A percentile compares a stretch with the other conserved stretches of the same genome.
Conservation (phyloP, 2,329 filamentous ascomycete genomes). For the Blastomyces percursus region DNA sequence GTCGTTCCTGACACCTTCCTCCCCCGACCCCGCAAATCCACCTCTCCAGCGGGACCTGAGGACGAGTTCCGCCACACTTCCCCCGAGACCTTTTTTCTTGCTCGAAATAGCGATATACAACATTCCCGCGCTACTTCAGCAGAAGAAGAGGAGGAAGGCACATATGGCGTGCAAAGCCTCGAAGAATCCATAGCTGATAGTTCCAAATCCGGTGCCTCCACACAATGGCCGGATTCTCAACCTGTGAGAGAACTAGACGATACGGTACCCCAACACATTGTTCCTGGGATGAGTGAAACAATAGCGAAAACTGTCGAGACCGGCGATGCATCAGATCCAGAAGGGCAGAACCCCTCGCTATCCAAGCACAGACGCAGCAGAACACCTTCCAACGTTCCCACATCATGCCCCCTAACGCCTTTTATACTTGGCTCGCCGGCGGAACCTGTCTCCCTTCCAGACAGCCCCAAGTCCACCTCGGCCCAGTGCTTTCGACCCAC, state of each 20-base stretch:
- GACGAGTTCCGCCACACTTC: constrained; percentile 29
- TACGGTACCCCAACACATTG: neutral
- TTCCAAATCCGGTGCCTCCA: constrained; percentile 20
- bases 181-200: constrained; percentile 37
- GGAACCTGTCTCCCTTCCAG: constrained; percentile 42
- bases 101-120: constrained; percentile 43
- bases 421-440: constrained; percentile 36
- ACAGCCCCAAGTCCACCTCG: constrained; percentile 50
- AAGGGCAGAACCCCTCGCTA: neutral
- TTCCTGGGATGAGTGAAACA: neutral
- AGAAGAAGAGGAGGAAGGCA: constrained; percentile 32
- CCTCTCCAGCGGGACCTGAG: constrained; percentile 21
- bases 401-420: constrained; percentile 39
- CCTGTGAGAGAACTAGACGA: neutral
- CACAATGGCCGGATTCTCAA: neutral
- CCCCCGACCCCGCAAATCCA: constrained; percentile 28
- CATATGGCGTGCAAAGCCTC: constrained; percentile 48
- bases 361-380: constrained; percentile 3
- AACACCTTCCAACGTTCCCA: constrained; percentile 18
- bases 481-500: constrained; percentile 48
- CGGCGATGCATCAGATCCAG: neutral
- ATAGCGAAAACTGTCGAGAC: neutral
- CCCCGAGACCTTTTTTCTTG: constrained; percentile 51
- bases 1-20: constrained; percentile 24
- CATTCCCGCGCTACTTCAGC: constrained; percentile 22